Evolutionary conservation across 2,329 filamentous ascomycete species (phyloP), one percentile per base, ranked within the genome.

Genomic region (Bipolaris zeicola): DNA sequence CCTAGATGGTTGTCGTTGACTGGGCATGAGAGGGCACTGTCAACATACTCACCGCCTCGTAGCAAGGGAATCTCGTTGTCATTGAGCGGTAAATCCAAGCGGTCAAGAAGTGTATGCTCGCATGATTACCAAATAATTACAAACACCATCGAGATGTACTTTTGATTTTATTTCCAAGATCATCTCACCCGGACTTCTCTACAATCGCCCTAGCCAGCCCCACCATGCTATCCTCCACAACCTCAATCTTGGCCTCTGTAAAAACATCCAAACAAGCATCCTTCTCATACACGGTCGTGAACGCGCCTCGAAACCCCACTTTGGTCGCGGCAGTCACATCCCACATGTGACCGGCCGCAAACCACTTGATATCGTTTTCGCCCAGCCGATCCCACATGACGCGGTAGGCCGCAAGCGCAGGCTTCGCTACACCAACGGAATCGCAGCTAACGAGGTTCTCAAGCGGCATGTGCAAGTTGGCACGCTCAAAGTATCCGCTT

Each of bases 331-430:
- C 81, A 14, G 78, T 76, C 4, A 83, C 82, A 75, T 86, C 84
- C 84, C 84, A 86, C 80, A 83, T 82, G 70, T 86, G 84, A 14
- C 82, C 84, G 0, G 84, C 84, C 1, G 82, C 83, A 66, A 86
- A 86, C 83, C 83, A 86, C 46, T 78, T 79, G 59, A 71, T 58
- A 47, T 81, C 71, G 3, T 66, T 72, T 0, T 72, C 71, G 0
- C 62, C 76, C 50, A 84, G 78, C 43, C 67, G 67, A 11, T 76
- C 75, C 37, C 82, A 68, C 8, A 82, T 67, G 1, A 77, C 72
- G 58, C 68, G 63, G 62, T 86, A 86, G 0, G 80, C 78, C 16
- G 64, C 74, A 6, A 78, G 70, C 0, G 76, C 78, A 1, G 84
- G 84, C 68, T 85, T 86, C 1, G 78, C 81, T 33, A 85, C 68